phyloP scores from a whole-genome alignment of 2,329 filamentous ascomycete species.

The Xylariomycetidae sp. region DNA sequence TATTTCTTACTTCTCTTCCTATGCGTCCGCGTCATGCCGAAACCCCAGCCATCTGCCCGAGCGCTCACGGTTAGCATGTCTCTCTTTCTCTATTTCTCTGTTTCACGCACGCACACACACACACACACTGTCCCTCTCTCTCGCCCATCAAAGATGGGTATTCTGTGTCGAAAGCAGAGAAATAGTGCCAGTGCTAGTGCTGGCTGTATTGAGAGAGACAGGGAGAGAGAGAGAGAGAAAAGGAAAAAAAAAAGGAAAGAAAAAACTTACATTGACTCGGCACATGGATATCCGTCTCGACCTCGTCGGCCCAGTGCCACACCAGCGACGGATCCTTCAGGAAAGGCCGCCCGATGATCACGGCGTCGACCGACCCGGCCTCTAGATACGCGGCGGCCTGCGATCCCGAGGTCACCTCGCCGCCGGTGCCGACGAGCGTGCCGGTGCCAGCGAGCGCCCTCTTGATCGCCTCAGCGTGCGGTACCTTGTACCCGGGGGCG shows the following conservation, averaged over 20 bases:
- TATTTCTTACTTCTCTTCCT: conserved; percentile 10
- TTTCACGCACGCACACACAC: too few species aligned
- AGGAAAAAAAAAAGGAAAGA: neutral
- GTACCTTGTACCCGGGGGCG: conserved; percentile 65
- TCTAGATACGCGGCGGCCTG: conserved; percentile 53
- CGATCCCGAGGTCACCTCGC: conserved; percentile 51
- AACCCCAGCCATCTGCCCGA: conserved; percentile 12
- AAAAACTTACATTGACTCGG: conserved; percentile 43
- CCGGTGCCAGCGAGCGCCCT: conserved; percentile 60
- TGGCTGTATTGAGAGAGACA: neutral
- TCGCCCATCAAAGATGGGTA: too few species aligned
- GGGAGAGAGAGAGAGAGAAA: neutral
- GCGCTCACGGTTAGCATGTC: too few species aligned
- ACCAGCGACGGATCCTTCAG: conserved; percentile 59
- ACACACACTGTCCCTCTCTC: too few species aligned
- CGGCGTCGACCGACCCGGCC: conserved; percentile 47
- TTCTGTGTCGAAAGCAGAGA: too few species aligned
- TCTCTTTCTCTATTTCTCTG: too few species aligned
- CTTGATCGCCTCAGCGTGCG: conserved; percentile 67
- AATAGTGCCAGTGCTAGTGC: too few species aligned
- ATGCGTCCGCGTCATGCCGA: conserved; percentile 16
- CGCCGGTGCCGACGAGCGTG: conserved; percentile 54
- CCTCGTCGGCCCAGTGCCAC: conserved; percentile 57
- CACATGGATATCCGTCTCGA: conserved; percentile 52
- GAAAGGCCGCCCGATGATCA: conserved; percentile 55